These are phyloP conservation scores for Heracleum sosnowskyi DNA, from an alignment of 129 eudicot species.

Conservation along the genomic window DNA sequence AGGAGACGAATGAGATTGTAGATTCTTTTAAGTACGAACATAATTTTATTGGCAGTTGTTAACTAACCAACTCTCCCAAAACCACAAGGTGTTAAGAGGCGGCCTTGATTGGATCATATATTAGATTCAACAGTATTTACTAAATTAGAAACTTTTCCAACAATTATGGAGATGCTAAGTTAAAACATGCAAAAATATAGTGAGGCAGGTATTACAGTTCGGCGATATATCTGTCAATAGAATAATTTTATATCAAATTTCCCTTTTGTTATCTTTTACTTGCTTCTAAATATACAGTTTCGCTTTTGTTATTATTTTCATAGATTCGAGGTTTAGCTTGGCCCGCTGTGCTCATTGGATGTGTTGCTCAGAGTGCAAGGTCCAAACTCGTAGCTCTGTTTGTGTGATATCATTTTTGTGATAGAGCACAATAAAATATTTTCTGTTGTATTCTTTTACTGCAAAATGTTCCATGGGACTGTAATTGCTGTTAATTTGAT, in stretches of 20 bases:
- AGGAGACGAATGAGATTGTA: background rate
- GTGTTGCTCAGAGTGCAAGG: constrained; percentile 99
- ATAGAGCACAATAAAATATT: background rate
- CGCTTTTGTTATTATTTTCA: constrained; percentile 19
- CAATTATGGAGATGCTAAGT: background rate
- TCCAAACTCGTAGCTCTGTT: constrained; percentile 12
- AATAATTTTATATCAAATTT: background rate
- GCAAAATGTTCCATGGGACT: background rate
- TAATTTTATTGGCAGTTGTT: background rate
- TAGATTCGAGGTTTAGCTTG: constrained; percentile 97
- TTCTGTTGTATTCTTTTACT: background rate
- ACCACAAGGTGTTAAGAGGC: background rate
- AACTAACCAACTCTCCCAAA: background rate
- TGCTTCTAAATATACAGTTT: constrained; percentile 4
- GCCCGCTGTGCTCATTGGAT: constrained; percentile 95
- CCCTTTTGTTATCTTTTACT: background rate
- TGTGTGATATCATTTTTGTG: constrained; percentile 12
- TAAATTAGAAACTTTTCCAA: background rate
- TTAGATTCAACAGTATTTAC: background rate
- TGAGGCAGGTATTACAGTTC: background rate
- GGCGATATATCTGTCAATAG: background rate
- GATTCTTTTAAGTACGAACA: background rate
- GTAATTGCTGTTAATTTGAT: background rate
- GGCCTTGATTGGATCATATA: background rate
- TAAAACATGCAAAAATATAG: background rate